Base-by-base conservation (phyloP, 331 rosid genomes). In the Arachis monticola region DNA sequence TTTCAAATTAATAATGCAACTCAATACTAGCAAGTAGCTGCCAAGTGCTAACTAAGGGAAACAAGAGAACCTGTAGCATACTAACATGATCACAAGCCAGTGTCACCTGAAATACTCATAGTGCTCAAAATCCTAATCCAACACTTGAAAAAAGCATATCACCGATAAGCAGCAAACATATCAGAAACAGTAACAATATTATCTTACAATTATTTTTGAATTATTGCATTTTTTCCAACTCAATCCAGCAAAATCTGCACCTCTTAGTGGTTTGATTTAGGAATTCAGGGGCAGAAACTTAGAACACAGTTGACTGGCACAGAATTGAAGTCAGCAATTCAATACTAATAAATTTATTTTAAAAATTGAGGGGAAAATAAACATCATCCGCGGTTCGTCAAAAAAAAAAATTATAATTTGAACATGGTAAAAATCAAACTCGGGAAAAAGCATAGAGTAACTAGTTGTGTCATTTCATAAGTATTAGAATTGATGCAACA, bases 1-100 rank as follows among this genome's bases (percentile, higher is more conserved):
- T 57, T 38, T 11, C 64, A 79, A 1, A n/a, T 38, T 60, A 52
- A 71, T 17, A 14, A 53, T 1, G 6, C 55, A 62, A 7, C 12
- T 45, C 17, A 63, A 56, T 70, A 60, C 13, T 35, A 51, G 59
- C 27, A 17, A 72, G 6, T 38, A 58, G 31, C 64, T 79, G 41
- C 58, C 31, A 8, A 10, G 5, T 67, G 59, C 30, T 13, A 5
- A 13, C 59, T 53, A 47, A 40, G 8, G 48, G 48, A 7, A 45
- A 45, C 53, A 48, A 48, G 12, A 9, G 12, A 48, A 48, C n/a
- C 13, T 0, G 53, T 48, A 48, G 11, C 53, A 48, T 0, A 48
- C 41, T 38, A 48, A 6, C 53, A 9, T 45, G 48, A 6, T 8
- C 48, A 45, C 48, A 6, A 45, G 48, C 48, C 48, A 45, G 1